Evolutionary conservation across 192 early-diverging fungal species (phyloP).

Genomic region (Rhizophlyctis rosea): DNA sequence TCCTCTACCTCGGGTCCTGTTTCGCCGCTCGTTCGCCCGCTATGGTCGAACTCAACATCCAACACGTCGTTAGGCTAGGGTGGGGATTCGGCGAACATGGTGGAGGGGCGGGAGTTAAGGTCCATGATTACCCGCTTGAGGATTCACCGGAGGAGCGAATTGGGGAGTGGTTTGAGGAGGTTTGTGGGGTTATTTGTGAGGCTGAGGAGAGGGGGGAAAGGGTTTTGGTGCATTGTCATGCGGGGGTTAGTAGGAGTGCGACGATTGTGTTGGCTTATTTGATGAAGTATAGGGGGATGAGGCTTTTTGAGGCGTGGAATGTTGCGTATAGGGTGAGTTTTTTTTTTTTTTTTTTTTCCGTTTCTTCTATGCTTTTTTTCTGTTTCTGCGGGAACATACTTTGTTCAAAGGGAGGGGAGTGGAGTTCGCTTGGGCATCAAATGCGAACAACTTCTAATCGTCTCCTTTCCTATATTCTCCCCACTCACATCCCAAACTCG

Average conservation of each 20-base stretch:
- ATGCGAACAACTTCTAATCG: too few relatives aligned
- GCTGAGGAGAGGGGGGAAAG: conserved; percentile 19
- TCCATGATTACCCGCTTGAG: conserved; percentile 43
- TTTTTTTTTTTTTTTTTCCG: too few relatives aligned
- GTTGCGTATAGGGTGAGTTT: too few relatives aligned
- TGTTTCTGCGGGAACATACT: too few relatives aligned
- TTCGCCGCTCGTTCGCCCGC: conserved; percentile 25
- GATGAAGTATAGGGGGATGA: conserved; percentile 37
- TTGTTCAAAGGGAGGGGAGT: too few relatives aligned
- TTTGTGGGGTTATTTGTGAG: conserved; percentile 30
- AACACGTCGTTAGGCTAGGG: conserved; percentile 42
- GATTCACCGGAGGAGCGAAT: conserved; percentile 40
- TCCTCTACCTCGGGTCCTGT: conserved; percentile 39
- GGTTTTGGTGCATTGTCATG: conserved; percentile 55
- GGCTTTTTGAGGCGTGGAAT: conserved; percentile 46
- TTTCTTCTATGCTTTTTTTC: too few relatives aligned
- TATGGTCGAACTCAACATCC: conserved; percentile 29
- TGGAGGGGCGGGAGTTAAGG: conserved; percentile 17
- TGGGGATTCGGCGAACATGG: conserved; percentile 37
- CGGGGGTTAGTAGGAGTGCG: conserved; percentile 56
- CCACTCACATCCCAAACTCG: too few relatives aligned
- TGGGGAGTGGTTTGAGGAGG: conserved; percentile 37
- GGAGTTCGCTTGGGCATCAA: too few relatives aligned
- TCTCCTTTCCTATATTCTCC: too few relatives aligned
- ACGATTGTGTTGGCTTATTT: conserved; percentile 63